Base-by-base conservation (phyloP, 495 filamentous ascomycete species). In the Penicillium dipodomyicola region DNA sequence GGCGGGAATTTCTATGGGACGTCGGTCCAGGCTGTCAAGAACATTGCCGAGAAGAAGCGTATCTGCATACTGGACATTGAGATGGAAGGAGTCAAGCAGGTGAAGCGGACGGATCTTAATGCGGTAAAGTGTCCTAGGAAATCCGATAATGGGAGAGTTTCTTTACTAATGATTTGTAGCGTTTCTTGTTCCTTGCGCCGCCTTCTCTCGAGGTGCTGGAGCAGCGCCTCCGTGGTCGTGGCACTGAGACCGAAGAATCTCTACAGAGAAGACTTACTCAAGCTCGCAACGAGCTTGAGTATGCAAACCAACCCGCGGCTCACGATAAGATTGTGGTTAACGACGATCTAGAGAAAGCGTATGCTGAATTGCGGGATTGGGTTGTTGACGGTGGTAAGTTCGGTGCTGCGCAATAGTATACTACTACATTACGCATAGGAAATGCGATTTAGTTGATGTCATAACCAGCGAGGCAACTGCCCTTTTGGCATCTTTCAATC, bases 61-160 rank as follows among this genome's bases (percentile, higher is more conserved):
- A 76, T 80, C 29, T 77, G 73, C 49, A 72, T 80, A 4, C 63
- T 80, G 37, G 78, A 98, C 72, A 98, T 97, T 68, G 94, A 97
- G 80, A 93, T 96, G 87, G 92, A 96, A 84, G 94, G 93, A 29
- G 92, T 97, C 45, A 97, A 97, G 75, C 94, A 97, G 76, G 90
- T 98, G 56, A 90, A 90, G 67, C 81, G 81, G 14, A 85, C 87
- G 48, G 77, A 84, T 67, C 80, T 95, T 62, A 77, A 85, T 56
- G 89, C 93, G 12, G 45, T 48, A 48, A 47, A 14, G n/a, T 30
- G 23, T 12, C 30, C 29, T 48, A 17, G 25, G 14, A 5, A 48
- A 20, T 33, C 17, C 2, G 14, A 25, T 22, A 45, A 10, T 32
- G 17, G 17, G 10, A 20, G 27, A 22, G 23, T 25, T 25, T 25